A percentile compares a stretch with the other conserved stretches of the same genome.
Conservation (phyloP, 139 green algal genomes). For the Chlamydomonas sphaeroides region DNA sequence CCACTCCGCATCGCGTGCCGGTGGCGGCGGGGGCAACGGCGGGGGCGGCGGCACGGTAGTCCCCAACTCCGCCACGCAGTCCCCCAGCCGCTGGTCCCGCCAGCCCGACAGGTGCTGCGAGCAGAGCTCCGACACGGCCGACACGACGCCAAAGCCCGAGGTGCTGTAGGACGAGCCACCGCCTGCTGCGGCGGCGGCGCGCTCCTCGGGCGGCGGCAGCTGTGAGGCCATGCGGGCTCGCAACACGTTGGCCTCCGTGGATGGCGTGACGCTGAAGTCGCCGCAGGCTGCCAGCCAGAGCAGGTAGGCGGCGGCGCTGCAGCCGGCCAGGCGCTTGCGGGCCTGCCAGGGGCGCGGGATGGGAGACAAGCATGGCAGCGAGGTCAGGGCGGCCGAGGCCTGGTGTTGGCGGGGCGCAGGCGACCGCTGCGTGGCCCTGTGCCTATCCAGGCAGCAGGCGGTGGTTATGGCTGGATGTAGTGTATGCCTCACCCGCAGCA, state of each 20-base stretch:
- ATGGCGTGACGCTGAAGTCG: background rate
- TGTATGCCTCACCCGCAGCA: background rate
- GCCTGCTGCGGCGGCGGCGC: no score
- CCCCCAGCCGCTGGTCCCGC: background rate
- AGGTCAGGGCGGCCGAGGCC: no score
- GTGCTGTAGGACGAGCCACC: no score
- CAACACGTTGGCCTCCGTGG: conserved; percentile 10
- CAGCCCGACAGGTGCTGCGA: background rate
- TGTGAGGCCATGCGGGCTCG: background rate
- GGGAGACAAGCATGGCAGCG: no score
- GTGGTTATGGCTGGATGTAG: background rate
- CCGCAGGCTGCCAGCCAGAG: conserved; percentile 24
- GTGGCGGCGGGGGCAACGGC: background rate
- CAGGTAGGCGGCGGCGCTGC: conserved; percentile 21
- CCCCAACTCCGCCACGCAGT: conserved; percentile 6
- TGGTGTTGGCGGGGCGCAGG: no score
- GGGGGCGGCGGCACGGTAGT: background rate
- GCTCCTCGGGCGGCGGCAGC: background rate
- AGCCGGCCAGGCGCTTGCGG: background rate
- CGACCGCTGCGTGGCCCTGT: no score
- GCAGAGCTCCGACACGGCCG: background rate
- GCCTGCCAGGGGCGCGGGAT: no score
- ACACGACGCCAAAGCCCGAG: conserved; percentile 3
- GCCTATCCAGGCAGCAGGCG: background rate
- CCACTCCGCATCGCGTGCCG: no score